Base-by-base conservation (phyloP, 768 basidiomycete genomes). In the Rhodotorula diobovata region DNA sequence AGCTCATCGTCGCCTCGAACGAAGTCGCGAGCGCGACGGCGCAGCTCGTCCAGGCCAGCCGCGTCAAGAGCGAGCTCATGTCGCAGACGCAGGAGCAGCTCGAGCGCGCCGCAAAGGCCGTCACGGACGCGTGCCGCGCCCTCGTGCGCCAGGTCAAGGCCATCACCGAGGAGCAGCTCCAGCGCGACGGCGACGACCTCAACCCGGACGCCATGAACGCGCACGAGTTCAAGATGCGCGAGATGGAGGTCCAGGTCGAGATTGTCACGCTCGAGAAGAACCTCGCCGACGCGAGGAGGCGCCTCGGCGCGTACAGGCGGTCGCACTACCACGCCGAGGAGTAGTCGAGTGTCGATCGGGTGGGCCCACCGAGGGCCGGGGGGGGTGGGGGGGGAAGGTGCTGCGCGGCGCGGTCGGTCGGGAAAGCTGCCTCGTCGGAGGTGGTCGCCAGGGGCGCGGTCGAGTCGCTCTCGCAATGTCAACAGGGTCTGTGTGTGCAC, bases 211-310 rank as follows among this genome's bases (percentile, higher is more conserved):
- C 88, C 73, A 94, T 98, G 91, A 90, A 91, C 7, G 88, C 84
- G 54, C 84, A 96, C 78, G 94, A 99, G 81, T 97, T 94, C 86
- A 97, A 97, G 85, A 90, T 87, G 78, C 85, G 89, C 60, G 95
- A 98, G 85, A 97, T 99, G 93, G 96, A 98, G 82, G 93, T 95
- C 78, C 94, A 97, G 81, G 96, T 98, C n/a, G 91, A 95, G 80
- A 96, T 99, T 76, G 83, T 99, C 76, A 93, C 89, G 79, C 81
- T 97, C 77, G 96, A 98, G 84, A 96, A 96, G 83, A 93, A 97
- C 1, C 83, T 99, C 48, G 90, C 90, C 32, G 93, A 70, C 28
- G 72, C 69, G 56, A 62, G 75, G 25, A 28, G 78, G 20, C 70
- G 64, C 48, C 59, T 78, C n/a, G 78, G 73, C 12, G 51, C 64